Base-by-base conservation (phyloP, 371 early-diverging fungal genomes). In the Mortierella sp. region DNA sequence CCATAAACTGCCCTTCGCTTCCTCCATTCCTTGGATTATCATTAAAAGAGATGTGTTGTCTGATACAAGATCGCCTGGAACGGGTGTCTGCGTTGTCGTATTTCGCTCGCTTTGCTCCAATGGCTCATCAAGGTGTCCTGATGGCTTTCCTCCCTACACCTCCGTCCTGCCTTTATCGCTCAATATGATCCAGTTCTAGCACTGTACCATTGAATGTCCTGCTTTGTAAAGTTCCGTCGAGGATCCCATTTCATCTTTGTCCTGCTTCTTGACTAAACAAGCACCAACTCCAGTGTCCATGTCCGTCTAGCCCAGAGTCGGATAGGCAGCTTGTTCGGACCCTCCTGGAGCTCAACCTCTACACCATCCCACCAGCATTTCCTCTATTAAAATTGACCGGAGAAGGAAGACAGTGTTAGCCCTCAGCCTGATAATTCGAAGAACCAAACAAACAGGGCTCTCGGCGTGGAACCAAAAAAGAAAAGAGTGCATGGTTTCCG, bases 291-390 rank as follows among this genome's bases (percentile, higher is more conserved):
- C 59, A 94, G 79, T 14, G 93, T 93, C 94, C 94, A 94, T 41
- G 91, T 93, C 55, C 93, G 84, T 72, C 94, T 82, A 70, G 91
- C 91, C 94, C 94, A 94, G 59, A 94, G 71, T 64, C 90, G 83
- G 51, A 92, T 86, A 14, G 88, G 81, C 55, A 87, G 80, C 51
- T 74, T 74, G 63, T 83, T 82, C 41, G 85, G 72, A 34, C 73
- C 82, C 49, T 80, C 73, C 52, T 82, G 83, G 6, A 91, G 79
- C 61, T 87, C 85, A 23, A 89, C 84, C 52, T 90, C 87, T 52
- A 81, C 86, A 16, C 92, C 92, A 76, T 94, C 93, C 94, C 94
- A 94, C 94, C 94, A 92, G 80, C 92, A 92, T 81, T 92, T 92
- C 68, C 92, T 82, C 88, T 88, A 78, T 46, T 53, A 42, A 28